A percentile compares a stretch with the other conserved stretches of the same genome.
These are phyloP conservation scores for Xerocomus potaroensis DNA, from an alignment of 768 basidiomycete genomes.

Conservation along the genomic window DNA sequence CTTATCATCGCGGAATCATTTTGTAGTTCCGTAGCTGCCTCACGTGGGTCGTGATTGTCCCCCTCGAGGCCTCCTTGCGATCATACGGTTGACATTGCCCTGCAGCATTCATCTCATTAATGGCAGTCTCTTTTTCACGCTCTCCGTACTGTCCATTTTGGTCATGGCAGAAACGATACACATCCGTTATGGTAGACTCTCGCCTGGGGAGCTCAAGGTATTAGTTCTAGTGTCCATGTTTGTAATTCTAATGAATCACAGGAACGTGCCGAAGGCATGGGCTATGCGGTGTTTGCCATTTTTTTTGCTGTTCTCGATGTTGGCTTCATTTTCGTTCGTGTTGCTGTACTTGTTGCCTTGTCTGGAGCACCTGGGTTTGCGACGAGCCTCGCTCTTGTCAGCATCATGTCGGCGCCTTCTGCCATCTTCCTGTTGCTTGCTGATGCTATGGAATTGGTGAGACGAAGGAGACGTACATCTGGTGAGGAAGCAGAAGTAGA, in stretches of 20 bases:
- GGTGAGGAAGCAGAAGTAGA: not conserved
- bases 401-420: slow-evolving; percentile 9
- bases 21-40: slow-evolving; percentile 3
- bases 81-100: slow-evolving; percentile 1
- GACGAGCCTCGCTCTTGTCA: slow-evolving; percentile 4
- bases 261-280: slow-evolving; percentile 13
- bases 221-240: not conserved
- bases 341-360: slow-evolving; percentile 9
- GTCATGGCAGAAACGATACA: slow-evolving; percentile 18
- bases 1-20: not conserved
- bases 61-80: not conserved
- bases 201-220: slow-evolving; percentile 24
- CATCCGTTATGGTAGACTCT: slow-evolving; percentile 19
- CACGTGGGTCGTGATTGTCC: slow-evolving; percentile 2
- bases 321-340: slow-evolving; percentile 16
- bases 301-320: slow-evolving; percentile 18
- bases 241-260: not conserved
- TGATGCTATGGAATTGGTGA: not conserved
- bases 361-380: slow-evolving; percentile 13
- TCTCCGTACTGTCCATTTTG: slow-evolving; percentile 13
- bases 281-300: slow-evolving; percentile 13
- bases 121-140: slow-evolving; percentile 6
- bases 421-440: slow-evolving; percentile 3
- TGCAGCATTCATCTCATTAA: slow-evolving; percentile 17
- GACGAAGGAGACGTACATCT: not conserved